These are phyloP conservation scores for Kodamaea anthophila DNA, from an alignment of 1,139 yeast species.

Conservation along the genomic window DNA sequence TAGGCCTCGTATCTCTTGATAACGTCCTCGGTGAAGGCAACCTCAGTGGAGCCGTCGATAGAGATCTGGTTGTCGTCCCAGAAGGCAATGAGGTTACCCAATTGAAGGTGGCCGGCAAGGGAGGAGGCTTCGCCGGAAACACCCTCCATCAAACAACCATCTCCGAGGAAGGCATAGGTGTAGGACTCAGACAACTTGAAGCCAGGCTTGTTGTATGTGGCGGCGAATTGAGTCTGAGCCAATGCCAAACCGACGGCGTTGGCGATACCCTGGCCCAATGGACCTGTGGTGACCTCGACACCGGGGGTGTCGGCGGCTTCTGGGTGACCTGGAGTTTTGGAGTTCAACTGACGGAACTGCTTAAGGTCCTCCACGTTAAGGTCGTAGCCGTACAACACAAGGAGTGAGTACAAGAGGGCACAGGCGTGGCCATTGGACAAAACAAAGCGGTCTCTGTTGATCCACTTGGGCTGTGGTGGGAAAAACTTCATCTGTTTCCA, in stretches of 20 bases:
- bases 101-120: slow-evolving; percentile 92
- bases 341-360: slow-evolving; percentile 82
- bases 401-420: slow-evolving; percentile 79
- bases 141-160: slow-evolving; percentile 99
- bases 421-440: slow-evolving; percentile 97
- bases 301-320: slow-evolving; percentile 76
- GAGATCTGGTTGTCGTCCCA: slow-evolving; percentile 98
- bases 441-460: slow-evolving; percentile 92
- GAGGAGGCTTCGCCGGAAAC: slow-evolving; percentile 92
- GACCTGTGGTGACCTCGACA: slow-evolving; percentile 97
- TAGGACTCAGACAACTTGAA: slow-evolving; percentile 64
- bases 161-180: slow-evolving; percentile 86
- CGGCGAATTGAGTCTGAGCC: slow-evolving; percentile 90
- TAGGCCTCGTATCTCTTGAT: slow-evolving; percentile 79
- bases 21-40: slow-evolving; percentile 95
- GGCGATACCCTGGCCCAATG: slow-evolving; percentile 96
- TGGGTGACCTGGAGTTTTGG: slow-evolving; percentile 98
- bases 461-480: slow-evolving; percentile 89
- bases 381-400: slow-evolving; percentile 83
- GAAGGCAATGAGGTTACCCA: slow-evolving; percentile 89
- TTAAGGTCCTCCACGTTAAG: slow-evolving; percentile 81
- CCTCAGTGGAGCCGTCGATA: slow-evolving; percentile 88
- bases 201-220: slow-evolving; percentile 89
- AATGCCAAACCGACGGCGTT: slow-evolving; percentile 97
- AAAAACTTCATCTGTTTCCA: slow-evolving; percentile 81